Base-by-base conservation (phyloP, 768 basidiomycete genomes). In the Phaeolepiota aurea region DNA sequence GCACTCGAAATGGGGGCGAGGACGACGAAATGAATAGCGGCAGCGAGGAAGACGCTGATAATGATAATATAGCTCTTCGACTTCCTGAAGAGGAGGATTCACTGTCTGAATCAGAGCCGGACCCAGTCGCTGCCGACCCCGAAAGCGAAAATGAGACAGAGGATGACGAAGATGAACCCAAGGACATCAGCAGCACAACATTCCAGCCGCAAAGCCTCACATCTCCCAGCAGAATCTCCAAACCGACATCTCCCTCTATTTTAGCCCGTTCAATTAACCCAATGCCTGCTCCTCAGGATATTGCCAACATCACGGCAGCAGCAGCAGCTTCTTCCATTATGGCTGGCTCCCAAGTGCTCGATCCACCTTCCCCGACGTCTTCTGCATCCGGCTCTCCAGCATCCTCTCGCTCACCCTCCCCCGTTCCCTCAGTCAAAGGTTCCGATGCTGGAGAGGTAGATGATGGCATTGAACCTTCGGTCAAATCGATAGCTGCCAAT, bases 261-360 rank as follows among this genome's bases (percentile, higher is more conserved):
- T 35, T 35, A 15, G 18, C 15, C 9, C 33, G 16, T 19, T 7
- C 18, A 19, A 35, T 35, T 35, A 19, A 44, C 42, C 44, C 28
- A 48, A 44, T 37, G 20, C 38, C 48, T 5, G 52, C 45, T 2
- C 44, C 16, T 7, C 44, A 54, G 43, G 50, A 54, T 40, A 52
- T 57, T 5, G 58, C 50, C 0, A 58, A 58, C 31, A 51, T 61
- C 23, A 51, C 58, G 25, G 59, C 63, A 1, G 62, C 64, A 3
- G 68, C 63, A 0, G 64, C 69, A 4, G 61, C 66, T 3, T 65
- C 68, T n/a, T 70, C 72, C 10, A 72, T 71, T 25, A 72, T 72
- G 68, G 66, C 71, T 4, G 68, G 66, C 15, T 61, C 69, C 1
- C 48, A 58, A 9, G 55, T 68, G 35, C 45, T 68, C 12, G 59